Base-by-base conservation (phyloP, 768 basidiomycete species). In the Auriscalpium microsporum region DNA sequence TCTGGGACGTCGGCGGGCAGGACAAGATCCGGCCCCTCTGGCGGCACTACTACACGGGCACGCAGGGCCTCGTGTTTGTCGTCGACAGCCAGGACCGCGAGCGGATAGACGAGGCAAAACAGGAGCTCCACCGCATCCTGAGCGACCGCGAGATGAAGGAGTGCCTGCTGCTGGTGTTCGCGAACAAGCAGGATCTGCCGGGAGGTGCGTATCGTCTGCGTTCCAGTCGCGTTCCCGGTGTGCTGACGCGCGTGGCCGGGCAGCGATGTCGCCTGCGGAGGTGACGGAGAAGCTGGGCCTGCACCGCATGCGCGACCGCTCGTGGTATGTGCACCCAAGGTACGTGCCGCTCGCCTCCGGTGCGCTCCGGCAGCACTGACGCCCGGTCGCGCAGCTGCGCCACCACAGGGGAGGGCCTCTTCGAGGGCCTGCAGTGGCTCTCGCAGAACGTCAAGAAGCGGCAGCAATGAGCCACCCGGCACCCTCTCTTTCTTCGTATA, bases 271-370 rank as follows among this genome's bases (percentile, higher is more conserved):
- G n/a, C 95, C 95, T 36, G 94, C 95, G 8, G 94, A 97, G 70
- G 94, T 98, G 42, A 98, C 95, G 10, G 95, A 97, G 73, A 96
- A 95, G 71, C 74, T 98, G 45, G 94, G 94, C 40, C 75, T 98
- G 61, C 90, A 96, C 70, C 79, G 87, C 63, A 97, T 98, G 95
- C 86, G 91, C 57, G 94, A 97, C 66, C 79, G 95, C 58, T 93
- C 89, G 70, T 98, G 95, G 95, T 98, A 97, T 80, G 94, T 97
- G 52, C 95, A 98, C 74, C 95, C 95, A 50, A 96, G 94, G 89
- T 95, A 71, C 63, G 81, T 28, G 28, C 71, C 44, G 14, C 54
- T 52, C 21, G 21, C 28, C 28, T 28, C 28, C 28, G 28, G 28
- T 28, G 28, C 28, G 28, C 28, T 28, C 28, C 28, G 28, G 2